A percentile compares a stretch with the other conserved stretches of the same genome.
These are phyloP conservation scores for Scutellaria barbata DNA, from an alignment of 257 asterid genomes.

Conservation along the genomic window DNA sequence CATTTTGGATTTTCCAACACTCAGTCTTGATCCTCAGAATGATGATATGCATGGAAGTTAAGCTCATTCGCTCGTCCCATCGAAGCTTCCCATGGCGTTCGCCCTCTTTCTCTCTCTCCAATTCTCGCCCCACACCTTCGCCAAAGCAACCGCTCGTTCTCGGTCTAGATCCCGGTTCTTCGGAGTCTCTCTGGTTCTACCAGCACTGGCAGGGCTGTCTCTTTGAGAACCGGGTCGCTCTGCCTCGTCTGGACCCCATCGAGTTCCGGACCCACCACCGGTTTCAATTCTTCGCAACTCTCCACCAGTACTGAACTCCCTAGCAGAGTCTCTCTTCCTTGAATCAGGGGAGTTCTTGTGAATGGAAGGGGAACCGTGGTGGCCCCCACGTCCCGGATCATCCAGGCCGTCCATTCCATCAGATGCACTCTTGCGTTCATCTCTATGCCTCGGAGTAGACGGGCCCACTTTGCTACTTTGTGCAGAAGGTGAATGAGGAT, in stretches of 20 bases:
- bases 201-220: slow-evolving; percentile 71
- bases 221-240: slow-evolving; percentile 60
- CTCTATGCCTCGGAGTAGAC: slow-evolving; percentile 72
- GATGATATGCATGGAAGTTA: background rate
- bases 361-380: slow-evolving; percentile 66
- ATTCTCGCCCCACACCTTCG: slow-evolving; percentile 93
- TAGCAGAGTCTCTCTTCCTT: slow-evolving; percentile 56
- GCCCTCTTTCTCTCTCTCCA: slow-evolving; percentile 77
- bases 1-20: background rate
- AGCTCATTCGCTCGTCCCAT: slow-evolving; percentile 53
- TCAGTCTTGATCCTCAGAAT: slow-evolving; percentile 22
- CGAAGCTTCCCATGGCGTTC: slow-evolving; percentile 58
- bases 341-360: slow-evolving; percentile 75
- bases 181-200: slow-evolving; percentile 61
- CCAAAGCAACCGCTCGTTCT: slow-evolving; percentile 90
- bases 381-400: slow-evolving; percentile 50
- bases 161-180: slow-evolving; percentile 75
- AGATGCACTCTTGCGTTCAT: slow-evolving; percentile 55
- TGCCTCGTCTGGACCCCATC: slow-evolving; percentile 67
- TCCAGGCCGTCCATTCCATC: slow-evolving; percentile 59
- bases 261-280: slow-evolving; percentile 64
- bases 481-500: slow-evolving; percentile 59
- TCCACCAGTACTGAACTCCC: slow-evolving; percentile 43
- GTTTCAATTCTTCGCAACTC: slow-evolving; percentile 70
- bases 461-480: slow-evolving; percentile 59